phyloP scores from a whole-genome alignment of 768 basidiomycete genomes.

The Lentinula raphanica region DNA sequence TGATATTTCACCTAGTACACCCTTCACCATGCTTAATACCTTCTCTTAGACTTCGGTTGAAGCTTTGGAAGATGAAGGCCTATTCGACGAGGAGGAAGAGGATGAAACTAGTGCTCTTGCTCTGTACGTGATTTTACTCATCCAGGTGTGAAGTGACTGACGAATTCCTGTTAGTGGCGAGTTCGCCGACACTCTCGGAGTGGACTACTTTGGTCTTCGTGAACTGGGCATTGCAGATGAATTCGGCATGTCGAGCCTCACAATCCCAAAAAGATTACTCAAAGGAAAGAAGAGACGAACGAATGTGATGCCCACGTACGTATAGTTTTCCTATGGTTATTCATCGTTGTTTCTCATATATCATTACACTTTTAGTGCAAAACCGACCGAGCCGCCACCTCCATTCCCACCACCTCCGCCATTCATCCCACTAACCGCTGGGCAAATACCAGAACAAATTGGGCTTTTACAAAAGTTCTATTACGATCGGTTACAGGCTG shows the following conservation, averaged over 20 bases:
- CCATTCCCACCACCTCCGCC: slow-evolving; percentile 84
- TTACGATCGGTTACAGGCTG: slow-evolving; percentile 47
- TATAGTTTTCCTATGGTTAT: slow-evolving; percentile 14
- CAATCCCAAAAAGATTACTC: slow-evolving; percentile 73
- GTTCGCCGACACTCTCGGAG: slow-evolving; percentile 82
- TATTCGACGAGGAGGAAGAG: slow-evolving; percentile 47
- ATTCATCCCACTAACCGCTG: slow-evolving; percentile 65
- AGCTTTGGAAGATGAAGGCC: slow-evolving; percentile 43
- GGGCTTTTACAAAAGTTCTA: slow-evolving; percentile 81
- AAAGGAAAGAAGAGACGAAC: slow-evolving; percentile 51
- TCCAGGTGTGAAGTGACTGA: background rate
- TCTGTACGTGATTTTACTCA: slow-evolving; percentile 24
- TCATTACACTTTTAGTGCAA: slow-evolving; percentile 48
- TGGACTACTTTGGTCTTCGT: slow-evolving; percentile 87
- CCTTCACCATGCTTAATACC: background rate
- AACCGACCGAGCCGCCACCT: slow-evolving; percentile 69
- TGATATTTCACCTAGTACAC: background rate
- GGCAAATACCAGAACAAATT: slow-evolving; percentile 72
- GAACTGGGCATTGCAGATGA: slow-evolving; percentile 88
- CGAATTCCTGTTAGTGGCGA: slow-evolving; percentile 51
- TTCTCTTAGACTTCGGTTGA: slow-evolving; percentile 34
- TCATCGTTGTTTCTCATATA: background rate
- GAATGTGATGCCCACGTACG: slow-evolving; percentile 42
- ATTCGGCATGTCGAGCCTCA: slow-evolving; percentile 70
- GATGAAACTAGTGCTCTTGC: slow-evolving; percentile 38